phyloP scores from a whole-genome alignment of 306 rosid species.

The Quillaja saponaria region DNA sequence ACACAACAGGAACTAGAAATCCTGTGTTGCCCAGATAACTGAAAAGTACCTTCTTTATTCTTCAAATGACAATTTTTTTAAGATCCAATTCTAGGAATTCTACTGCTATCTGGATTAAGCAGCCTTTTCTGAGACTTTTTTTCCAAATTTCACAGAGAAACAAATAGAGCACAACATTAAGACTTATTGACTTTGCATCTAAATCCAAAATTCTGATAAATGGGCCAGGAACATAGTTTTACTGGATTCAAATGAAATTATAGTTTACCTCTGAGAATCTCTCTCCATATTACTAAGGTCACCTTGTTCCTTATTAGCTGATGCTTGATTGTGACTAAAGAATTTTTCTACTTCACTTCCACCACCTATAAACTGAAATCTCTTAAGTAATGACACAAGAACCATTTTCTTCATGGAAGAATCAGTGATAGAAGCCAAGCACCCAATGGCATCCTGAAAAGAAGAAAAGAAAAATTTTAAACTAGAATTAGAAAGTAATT shows the following conservation, averaged over 20 bases:
- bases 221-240: slow-evolving; percentile 9
- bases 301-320: slow-evolving; percentile 33
- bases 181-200: background rate
- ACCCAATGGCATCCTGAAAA: slow-evolving; percentile 79
- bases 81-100: no score
- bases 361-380: slow-evolving; percentile 47
- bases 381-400: slow-evolving; percentile 54
- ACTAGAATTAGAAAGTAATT: slow-evolving; percentile 14
- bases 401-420: slow-evolving; percentile 56
- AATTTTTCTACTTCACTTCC: slow-evolving; percentile 42
- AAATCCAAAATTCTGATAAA: background rate
- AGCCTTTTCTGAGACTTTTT: background rate
- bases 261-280: slow-evolving; percentile 56
- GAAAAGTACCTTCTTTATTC: no score
- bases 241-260: slow-evolving; percentile 13
- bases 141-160: background rate
- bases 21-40: no score
- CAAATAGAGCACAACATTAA: background rate
- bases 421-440: slow-evolving; percentile 82
- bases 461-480: slow-evolving; percentile 1
- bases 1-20: no score
- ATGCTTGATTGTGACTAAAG: slow-evolving; percentile 29
- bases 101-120: no score
- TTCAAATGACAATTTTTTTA: no score
- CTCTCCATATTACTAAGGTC: slow-evolving; percentile 43